Evolutionary conservation across 1,139 yeast species (phyloP), one percentile per base, ranked within the genome.

Genomic region (Debaryomyces subglobosus): DNA sequence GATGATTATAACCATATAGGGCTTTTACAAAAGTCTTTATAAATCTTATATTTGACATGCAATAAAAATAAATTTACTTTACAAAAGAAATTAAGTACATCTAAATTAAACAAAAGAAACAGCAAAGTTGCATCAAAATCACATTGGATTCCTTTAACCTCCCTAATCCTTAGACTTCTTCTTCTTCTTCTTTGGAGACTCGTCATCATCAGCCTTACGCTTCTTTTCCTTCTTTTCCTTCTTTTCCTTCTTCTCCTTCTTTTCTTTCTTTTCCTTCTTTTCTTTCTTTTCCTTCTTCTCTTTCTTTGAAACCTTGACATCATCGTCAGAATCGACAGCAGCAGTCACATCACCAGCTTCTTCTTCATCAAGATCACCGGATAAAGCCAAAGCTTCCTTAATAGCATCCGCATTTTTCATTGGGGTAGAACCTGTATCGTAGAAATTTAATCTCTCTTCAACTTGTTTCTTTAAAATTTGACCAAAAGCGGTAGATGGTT

Each of bases 361-460:
- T 9, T 43, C 46, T 15, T 59, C 61, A 47, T 68, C 77, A 49
- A 68, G 62, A 51, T 72, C 78, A 50, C 84, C 86, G 53, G 73
- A 73, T 64, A 88, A 79, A 52, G 87, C 85, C 74, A 91, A 81
- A 54, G 97, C 97, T 71, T 87, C 89, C 67, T 86, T 82, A 75
- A 94, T 89, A 57, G 99, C 99, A 60, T 90, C 96, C 39, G 94
- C 74, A 70, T 94, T 94, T 81, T 94, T 94, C 85, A 92, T 89
- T 65, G 99, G 97, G 49, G 98, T 85, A 63, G 89, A 87, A 67
- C 99, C 99, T 51, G 97, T 87, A 68, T 90, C 96, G 79, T 91
- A 95, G 68, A 94, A 94, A 72, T 84, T 88, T 64, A 94, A 82
- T 77, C 99, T 89, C 73, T 95, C 97, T 78, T 94, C 99, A 59